Evolutionary conservation across 1,284 basidiomycete species (phyloP), one percentile per base, ranked within the genome.

Genomic region (Marasmius oreades): DNA sequence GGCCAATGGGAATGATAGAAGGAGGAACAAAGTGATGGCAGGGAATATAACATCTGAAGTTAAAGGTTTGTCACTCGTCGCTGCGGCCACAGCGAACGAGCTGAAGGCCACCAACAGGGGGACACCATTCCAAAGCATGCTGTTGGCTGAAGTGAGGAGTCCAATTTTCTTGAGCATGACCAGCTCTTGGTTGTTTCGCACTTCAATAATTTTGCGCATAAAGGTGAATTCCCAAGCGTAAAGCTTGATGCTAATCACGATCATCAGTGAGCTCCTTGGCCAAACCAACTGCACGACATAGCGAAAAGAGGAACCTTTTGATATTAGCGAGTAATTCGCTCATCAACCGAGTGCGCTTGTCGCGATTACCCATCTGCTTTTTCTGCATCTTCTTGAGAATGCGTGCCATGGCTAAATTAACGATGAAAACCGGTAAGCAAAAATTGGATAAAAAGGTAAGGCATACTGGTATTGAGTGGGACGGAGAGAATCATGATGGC

Each of bases 11-110:
- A 97, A 91, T 63, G 88, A 82, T 33, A 98, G 77, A 0, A 98
- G 79, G 80, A 93, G 90, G 76, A 98, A 98, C 39, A 98, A 77
- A 0, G 93, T 90, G 53, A 98, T 93, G 0, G 93, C 88, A 3
- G 95, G 95, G 80, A 98, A 98, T 64, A 98, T 94, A 59, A 95
- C 77, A 65, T 97, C 93, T 1, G 91, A 85, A 0, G 95, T 98
- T 4, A 98, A 73, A 1, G 94, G 92, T 46, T 69, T 78, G 2
- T 81, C 72, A 2, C 86, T 87, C 0, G 86, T 84, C 20, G 79
- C 67, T 0, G 92, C 88, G 42, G 93, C 95, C 0, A 88, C 82
- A 10, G 92, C 86, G 65, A 98, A 94, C 0, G 93, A 92, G 55
- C 88, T 86, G 71, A 96, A 94, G 0, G 92, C 92, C 31, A 97